Percentiles rank a stretch among this genome's conserved stretches.
Evolutionary conservation across 371 early-diverging fungal genomes (phyloP).

Genomic region (Chytridiales sp.): DNA sequence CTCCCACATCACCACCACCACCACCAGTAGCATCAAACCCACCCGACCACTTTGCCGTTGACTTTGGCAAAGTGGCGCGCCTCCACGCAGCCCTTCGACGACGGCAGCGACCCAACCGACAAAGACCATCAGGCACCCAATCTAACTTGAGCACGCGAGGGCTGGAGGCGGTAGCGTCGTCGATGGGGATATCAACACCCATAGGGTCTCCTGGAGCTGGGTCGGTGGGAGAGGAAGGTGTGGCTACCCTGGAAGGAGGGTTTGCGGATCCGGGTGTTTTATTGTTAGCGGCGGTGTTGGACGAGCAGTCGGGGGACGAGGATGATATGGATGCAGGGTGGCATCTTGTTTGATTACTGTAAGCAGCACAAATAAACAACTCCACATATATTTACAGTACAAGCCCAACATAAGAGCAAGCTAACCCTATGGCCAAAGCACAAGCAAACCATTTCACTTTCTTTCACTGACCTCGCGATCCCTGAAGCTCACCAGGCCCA

Average conservation of each 20-base stretch:
- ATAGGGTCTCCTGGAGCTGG: not conserved
- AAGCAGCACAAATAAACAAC: too few species aligned
- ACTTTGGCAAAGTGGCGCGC: conserved; percentile 4
- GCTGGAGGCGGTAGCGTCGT: not conserved
- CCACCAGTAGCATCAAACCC: too few species aligned
- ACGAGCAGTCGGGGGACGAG: conserved; percentile 12
- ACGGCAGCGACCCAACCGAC: conserved; percentile 1
- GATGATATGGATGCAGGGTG: conserved; percentile 12
- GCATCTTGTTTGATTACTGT: conserved; percentile 14
- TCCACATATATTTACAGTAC: too few species aligned
- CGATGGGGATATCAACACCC: not conserved
- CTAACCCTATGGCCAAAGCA: too few species aligned
- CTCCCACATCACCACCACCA: too few species aligned
- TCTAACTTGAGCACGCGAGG: not conserved
- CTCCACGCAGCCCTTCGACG: conserved; percentile 8
- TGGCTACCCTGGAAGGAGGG: too few species aligned
- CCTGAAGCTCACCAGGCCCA: too few species aligned
- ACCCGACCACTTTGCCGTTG: conserved; percentile 3
- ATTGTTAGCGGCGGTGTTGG: conserved; percentile 2
- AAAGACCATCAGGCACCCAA: too few species aligned
- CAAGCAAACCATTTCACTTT: too few species aligned
- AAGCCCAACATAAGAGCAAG: too few species aligned
- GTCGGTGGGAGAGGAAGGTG: not conserved
- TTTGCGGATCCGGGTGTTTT: conserved; percentile 8
- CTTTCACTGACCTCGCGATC: too few species aligned